A percentile compares a stretch with the other conserved stretches of the same genome.
These are phyloP conservation scores for Solanum chiquidenum DNA, from an alignment of 257 asterid genomes.

Conservation along the genomic window DNA sequence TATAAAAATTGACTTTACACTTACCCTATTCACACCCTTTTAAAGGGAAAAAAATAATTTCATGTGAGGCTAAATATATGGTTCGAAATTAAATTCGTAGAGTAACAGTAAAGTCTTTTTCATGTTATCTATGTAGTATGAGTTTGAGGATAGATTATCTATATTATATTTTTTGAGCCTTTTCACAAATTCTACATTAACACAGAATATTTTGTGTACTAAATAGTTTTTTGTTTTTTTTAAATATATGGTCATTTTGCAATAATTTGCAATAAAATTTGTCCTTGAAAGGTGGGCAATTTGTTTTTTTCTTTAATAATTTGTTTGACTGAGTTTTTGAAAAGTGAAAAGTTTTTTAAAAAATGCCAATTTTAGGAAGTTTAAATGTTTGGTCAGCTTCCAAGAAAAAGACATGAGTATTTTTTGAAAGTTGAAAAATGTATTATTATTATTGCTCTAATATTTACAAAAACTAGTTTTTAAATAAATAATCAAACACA, in stretches of 20 bases:
- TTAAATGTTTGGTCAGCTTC: neutral
- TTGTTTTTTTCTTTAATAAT: neutral
- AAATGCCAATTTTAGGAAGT: neutral
- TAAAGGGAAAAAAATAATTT: neutral
- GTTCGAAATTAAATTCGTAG: accelerated
- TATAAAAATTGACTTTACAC: neutral
- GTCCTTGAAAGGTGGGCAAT: neutral
- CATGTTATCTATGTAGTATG: no score
- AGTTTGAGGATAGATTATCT: no score
- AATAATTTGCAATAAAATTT: neutral
- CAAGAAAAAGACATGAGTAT: neutral
- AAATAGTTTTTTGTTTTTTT: no score
- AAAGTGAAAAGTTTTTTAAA: accelerated
- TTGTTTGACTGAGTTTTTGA: neutral
- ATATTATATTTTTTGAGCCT: no score
- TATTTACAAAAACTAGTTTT: neutral
- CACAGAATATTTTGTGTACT: accelerated
- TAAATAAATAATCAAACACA: neutral
- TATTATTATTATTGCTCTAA: neutral
- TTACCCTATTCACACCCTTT: neutral
- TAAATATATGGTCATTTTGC: neutral
- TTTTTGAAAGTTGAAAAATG: neutral
- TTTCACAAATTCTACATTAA: no score
- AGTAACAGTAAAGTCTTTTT: neutral
- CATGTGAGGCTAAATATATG: neutral